Conservation (phyloP, 1,139 yeast species). For the Scheffersomyces stambukii region DNA sequence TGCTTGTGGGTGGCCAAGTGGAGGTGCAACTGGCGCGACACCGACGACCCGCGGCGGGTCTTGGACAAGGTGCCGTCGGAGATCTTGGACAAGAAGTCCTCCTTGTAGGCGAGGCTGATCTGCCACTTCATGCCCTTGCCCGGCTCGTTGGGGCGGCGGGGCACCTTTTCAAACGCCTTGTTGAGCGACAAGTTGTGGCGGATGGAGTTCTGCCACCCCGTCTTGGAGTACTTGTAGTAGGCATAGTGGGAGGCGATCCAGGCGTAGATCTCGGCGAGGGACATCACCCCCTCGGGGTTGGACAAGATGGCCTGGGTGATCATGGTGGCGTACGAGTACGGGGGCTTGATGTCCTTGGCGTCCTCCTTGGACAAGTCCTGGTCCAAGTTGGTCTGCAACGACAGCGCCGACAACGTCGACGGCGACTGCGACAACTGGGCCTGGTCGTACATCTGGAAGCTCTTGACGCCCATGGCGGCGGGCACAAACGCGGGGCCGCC, state of each 20-base stretch:
- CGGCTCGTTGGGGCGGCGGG: conserved; percentile 92
- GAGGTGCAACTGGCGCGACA: conserved; percentile 70
- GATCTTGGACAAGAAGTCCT: conserved; percentile 78
- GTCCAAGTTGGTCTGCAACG: conserved; percentile 46
- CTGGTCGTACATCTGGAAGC: conserved; percentile 54
- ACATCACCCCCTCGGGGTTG: conserved; percentile 81
- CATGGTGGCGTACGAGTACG: conserved; percentile 96
- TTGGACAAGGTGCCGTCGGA: conserved; percentile 69
- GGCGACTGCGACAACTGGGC: conserved; percentile 37
- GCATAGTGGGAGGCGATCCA: conserved; percentile 90
- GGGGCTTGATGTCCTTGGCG: conserved; percentile 91
- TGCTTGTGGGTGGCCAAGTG: conserved; percentile 70
- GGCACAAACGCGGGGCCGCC: too few relatives aligned
- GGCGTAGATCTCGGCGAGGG: conserved; percentile 84
- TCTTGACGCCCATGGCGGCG: conserved; percentile 23
- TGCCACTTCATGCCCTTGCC: conserved; percentile 99
- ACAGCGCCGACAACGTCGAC: conserved; percentile 36
- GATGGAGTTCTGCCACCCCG: conserved; percentile 76
- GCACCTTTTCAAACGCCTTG: conserved; percentile 82
- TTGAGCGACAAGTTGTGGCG: conserved; percentile 57
- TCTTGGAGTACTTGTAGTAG: conserved; percentile 83
- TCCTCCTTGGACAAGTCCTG: conserved; percentile 86
- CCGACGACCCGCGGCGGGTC: conserved; percentile 75
- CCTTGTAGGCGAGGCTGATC: conserved; percentile 77
- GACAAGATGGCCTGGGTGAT: conserved; percentile 94